Conservation (phyloP, 371 early-diverging fungal species). For the Circinella minor region DNA sequence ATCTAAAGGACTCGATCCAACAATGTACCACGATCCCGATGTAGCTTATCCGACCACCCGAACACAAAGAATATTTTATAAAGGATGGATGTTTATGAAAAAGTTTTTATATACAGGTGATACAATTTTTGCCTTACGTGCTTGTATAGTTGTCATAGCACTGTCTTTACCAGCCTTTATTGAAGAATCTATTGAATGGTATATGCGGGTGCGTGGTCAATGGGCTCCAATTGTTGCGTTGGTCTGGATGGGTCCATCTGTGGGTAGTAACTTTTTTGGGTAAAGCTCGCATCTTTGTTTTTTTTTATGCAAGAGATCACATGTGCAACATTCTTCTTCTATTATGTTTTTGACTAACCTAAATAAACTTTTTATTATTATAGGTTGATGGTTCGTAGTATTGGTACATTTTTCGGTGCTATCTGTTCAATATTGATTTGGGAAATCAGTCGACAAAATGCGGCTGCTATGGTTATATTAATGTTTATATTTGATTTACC, state of each 20-base stretch:
- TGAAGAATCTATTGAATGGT: constrained; percentile 38
- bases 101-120: constrained; percentile 41
- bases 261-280: constrained; percentile 55
- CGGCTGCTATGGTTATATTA: constrained; percentile 32
- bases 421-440: constrained; percentile 42
- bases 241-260: constrained; percentile 57
- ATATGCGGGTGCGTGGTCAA: constrained; percentile 40
- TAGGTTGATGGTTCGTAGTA: constrained; percentile 44
- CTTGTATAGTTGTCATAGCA: constrained; percentile 35
- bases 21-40: constrained; percentile 50
- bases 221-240: constrained; percentile 53
- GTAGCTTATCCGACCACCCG: constrained; percentile 42
- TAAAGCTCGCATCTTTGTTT: constrained; percentile 14
- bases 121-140: constrained; percentile 40
- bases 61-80: constrained; percentile 35
- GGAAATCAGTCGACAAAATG: constrained; percentile 39
- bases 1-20: constrained; percentile 23
- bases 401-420: constrained; percentile 51
- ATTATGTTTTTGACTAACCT: neutral
- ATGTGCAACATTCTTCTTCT: no score
- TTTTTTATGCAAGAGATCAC: no score
- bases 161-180: constrained; percentile 45
- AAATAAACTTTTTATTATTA: no score
- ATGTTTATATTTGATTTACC: constrained; percentile 46
- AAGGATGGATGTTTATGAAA: constrained; percentile 26